A percentile compares a stretch with the other conserved stretches of the same genome.
Evolutionary conservation across 2,329 filamentous ascomycete species (phyloP).

Genomic region (Stemphylium vesicarium): DNA sequence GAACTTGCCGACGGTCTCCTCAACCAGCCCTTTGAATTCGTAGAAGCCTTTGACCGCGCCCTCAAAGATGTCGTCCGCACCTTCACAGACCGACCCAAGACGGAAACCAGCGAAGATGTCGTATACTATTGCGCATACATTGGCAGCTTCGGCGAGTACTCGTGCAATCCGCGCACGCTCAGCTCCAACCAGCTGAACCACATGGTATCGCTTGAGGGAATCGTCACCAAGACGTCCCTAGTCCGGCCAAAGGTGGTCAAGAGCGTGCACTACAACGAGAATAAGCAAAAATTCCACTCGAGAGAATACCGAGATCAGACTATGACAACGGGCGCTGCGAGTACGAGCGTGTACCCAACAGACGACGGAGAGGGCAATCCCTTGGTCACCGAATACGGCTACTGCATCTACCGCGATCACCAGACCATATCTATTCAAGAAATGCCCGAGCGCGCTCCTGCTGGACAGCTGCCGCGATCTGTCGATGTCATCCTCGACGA

Average conservation of each 20-base stretch:
- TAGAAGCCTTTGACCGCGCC: constrained; percentile 85
- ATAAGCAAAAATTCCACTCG: constrained; percentile 82
- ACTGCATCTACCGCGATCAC: constrained; percentile 94
- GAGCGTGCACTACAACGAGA: constrained; percentile 95
- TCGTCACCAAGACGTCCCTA: constrained; percentile 93
- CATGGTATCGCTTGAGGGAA: constrained; percentile 97
- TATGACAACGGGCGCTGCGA: constrained; percentile 87
- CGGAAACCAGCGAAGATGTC: constrained; percentile 78
- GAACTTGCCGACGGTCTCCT: constrained; percentile 83
- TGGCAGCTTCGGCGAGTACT: constrained; percentile 92
- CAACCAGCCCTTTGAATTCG: constrained; percentile 85
- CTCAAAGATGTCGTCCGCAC: constrained; percentile 87
- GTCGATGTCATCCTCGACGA: constrained; percentile 98
- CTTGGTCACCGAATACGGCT: constrained; percentile 93
- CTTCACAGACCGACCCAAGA: constrained; percentile 74
- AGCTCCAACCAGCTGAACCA: constrained; percentile 89
- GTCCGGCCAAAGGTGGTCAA: constrained; percentile 97
- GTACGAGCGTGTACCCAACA: constrained; percentile 89
- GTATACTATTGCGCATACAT: constrained; percentile 96
- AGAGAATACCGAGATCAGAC: constrained; percentile 95
- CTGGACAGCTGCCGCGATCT: constrained; percentile 90
- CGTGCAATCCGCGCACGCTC: constrained; percentile 92
- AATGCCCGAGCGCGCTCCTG: constrained; percentile 96
- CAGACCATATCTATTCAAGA: constrained; percentile 98
- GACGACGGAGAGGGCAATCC: constrained; percentile 93